Conservation (phyloP, 768 basidiomycete species). For the Amanita inopinata region DNA sequence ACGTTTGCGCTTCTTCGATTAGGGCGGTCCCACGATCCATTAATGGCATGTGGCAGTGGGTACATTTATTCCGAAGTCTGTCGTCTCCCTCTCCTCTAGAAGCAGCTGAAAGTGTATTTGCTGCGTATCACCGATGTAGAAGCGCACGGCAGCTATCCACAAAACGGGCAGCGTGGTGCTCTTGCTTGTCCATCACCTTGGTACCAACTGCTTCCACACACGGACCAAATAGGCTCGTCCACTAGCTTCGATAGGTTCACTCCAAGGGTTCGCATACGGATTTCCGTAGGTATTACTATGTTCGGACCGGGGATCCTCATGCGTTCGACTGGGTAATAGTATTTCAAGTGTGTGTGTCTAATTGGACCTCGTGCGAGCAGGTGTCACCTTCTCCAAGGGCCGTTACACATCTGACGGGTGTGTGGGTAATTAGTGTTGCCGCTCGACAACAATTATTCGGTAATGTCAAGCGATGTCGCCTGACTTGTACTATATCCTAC, state of each 20-base stretch:
- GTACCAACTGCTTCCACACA: slow-evolving; percentile 4
- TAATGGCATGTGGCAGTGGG: slow-evolving; percentile 26
- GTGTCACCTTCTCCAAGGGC: too few relatives aligned
- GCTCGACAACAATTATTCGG: too few relatives aligned
- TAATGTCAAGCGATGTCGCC: too few relatives aligned
- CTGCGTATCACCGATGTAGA: slow-evolving; percentile 5
- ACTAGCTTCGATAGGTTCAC: not conserved
- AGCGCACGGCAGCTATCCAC: not conserved
- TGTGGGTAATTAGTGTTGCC: too few relatives aligned
- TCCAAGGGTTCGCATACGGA: slow-evolving; percentile 3
- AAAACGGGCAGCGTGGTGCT: not conserved
- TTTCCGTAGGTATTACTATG: not conserved
- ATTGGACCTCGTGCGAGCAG: not conserved
- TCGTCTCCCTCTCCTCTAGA: slow-evolving; percentile 3
- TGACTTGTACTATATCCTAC: not conserved
- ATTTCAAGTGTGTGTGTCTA: slow-evolving; percentile 1
- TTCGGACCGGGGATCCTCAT: slow-evolving; percentile 10
- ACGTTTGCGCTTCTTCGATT: not conserved
- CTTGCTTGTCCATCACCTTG: slow-evolving; percentile 5
- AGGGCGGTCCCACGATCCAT: slow-evolving; percentile 8
- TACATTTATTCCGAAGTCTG: slow-evolving; percentile 25
- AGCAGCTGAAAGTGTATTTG: slow-evolving; percentile 4
- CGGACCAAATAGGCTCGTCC: slow-evolving; percentile 5
- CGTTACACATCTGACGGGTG: too few relatives aligned
- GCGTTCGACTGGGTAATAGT: slow-evolving; percentile 1